Evolutionary conservation across 1,139 yeast genomes (phyloP).

Genomic region (Pichia sp.): DNA sequence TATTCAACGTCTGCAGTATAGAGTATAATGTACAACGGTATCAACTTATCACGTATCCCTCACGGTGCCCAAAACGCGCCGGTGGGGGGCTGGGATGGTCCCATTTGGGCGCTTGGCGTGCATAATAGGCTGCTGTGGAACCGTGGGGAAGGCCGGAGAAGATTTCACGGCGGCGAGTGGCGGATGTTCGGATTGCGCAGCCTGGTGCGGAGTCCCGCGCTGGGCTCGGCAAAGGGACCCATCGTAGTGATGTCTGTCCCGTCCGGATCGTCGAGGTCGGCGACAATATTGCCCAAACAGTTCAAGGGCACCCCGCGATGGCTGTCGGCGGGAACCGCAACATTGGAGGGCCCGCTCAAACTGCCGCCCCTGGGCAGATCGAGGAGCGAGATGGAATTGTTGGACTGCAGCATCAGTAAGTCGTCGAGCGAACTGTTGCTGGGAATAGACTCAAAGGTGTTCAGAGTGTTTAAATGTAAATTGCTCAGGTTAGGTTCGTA

Average conservation of each 20-base stretch:
- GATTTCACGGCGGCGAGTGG: too few species aligned
- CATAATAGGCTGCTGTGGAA: too few species aligned
- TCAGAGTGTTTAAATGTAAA: constrained; percentile 2
- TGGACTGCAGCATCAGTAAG: constrained; percentile 1
- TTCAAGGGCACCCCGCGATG: not conserved
- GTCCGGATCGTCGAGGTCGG: not conserved
- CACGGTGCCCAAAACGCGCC: too few species aligned
- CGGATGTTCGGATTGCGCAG: constrained; percentile 1
- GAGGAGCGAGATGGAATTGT: not conserved
- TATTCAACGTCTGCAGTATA: too few species aligned
- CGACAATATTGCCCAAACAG: constrained; percentile 3
- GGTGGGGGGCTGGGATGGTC: too few species aligned
- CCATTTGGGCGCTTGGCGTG: too few species aligned
- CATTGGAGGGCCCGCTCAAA: constrained; percentile 1
- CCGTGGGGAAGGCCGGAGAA: too few species aligned
- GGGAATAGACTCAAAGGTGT: too few species aligned
- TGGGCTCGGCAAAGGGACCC: not conserved
- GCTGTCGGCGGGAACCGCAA: too few species aligned
- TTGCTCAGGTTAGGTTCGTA: constrained; percentile 1
- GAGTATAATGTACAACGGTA: too few species aligned
- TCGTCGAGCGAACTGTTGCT: constrained; percentile 8
- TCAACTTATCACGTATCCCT: too few species aligned
- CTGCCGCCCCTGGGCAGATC: not conserved
- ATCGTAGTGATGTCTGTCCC: constrained; percentile 10
- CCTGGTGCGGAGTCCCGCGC: too few species aligned